Evolutionary conservation across 163 green algal genomes (phyloP).

Genomic region (Chlamydomonas reinhardtii): DNA sequence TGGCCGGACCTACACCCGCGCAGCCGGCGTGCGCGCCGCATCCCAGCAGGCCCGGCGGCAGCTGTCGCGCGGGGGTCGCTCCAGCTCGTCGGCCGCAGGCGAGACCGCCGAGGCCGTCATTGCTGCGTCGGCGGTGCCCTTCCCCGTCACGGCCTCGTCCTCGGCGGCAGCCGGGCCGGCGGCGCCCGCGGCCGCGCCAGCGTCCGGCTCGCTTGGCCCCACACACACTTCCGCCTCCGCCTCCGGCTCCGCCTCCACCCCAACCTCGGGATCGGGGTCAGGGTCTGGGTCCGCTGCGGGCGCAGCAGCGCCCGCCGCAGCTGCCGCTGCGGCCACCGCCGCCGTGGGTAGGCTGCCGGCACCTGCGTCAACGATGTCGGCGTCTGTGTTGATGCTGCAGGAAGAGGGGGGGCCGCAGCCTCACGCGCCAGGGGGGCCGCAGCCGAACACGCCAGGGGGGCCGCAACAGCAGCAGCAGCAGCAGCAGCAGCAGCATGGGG

Average conservation of each 20-base stretch:
- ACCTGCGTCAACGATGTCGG: too few relatives aligned
- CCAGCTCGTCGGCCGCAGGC: too few relatives aligned
- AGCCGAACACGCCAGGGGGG: neutral
- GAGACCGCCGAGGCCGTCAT: neutral
- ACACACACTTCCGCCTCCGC: too few relatives aligned
- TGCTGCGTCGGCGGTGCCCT: constrained; percentile 1
- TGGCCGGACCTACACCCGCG: constrained; percentile 11
- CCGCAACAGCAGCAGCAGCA: neutral
- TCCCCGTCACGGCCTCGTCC: neutral
- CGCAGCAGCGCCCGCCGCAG: neutral
- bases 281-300: too few relatives aligned
- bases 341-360: too few relatives aligned
- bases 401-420: neutral
- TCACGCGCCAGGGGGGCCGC: neutral
- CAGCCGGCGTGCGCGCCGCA: constrained; percentile 6
- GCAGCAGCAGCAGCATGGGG: constrained; percentile 1
- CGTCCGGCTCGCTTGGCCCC: neutral
- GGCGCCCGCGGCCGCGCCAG: neutral
- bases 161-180: neutral
- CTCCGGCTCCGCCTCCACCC: too few relatives aligned
- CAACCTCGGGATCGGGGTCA: too few relatives aligned
- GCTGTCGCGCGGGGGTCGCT: too few relatives aligned
- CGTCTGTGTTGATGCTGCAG: constrained; percentile 1
- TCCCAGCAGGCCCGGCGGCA: neutral
- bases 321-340: neutral